phyloP scores from a whole-genome alignment of 805 yeast genomes.

The Saccharomycopsis guyanensis region DNA sequence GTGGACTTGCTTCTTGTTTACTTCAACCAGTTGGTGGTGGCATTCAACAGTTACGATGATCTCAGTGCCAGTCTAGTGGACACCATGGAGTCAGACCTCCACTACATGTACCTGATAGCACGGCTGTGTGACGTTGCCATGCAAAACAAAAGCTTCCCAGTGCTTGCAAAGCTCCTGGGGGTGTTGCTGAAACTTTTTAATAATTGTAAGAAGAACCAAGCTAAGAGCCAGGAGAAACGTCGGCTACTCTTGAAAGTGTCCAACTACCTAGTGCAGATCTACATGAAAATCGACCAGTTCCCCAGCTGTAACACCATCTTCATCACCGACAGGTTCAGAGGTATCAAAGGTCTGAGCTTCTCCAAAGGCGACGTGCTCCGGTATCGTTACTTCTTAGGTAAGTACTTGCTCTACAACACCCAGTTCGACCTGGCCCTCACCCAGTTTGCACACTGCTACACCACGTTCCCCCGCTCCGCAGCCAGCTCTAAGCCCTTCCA shows the following conservation, averaged over 20 bases:
- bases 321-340: constrained; percentile 12
- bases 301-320: constrained; percentile 19
- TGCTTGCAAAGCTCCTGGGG: constrained; percentile 11
- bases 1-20: constrained; percentile 15
- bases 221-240: constrained; percentile 11
- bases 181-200: constrained; percentile 17
- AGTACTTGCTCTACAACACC: constrained; percentile 12
- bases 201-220: constrained; percentile 17
- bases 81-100: constrained; percentile 8
- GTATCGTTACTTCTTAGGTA: constrained; percentile 17
- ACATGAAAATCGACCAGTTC: constrained; percentile 19
- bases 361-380: constrained; percentile 11
- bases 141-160: constrained; percentile 7
- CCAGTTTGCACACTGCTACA: constrained; percentile 17
- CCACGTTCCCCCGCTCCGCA: constrained; percentile 1
- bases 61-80: constrained; percentile 3
- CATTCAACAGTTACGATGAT: constrained; percentile 18
- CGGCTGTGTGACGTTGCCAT: constrained; percentile 5
- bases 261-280: constrained; percentile 13
- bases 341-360: constrained; percentile 10
- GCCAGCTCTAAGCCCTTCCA: constrained; percentile 3
- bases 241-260: constrained; percentile 12
- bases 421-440: constrained; percentile 7
- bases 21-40: constrained; percentile 14
- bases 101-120: constrained; percentile 6